Evolutionary conservation across 257 asterid genomes (phyloP).

Genomic region (Phtheirospermum japonicum): DNA sequence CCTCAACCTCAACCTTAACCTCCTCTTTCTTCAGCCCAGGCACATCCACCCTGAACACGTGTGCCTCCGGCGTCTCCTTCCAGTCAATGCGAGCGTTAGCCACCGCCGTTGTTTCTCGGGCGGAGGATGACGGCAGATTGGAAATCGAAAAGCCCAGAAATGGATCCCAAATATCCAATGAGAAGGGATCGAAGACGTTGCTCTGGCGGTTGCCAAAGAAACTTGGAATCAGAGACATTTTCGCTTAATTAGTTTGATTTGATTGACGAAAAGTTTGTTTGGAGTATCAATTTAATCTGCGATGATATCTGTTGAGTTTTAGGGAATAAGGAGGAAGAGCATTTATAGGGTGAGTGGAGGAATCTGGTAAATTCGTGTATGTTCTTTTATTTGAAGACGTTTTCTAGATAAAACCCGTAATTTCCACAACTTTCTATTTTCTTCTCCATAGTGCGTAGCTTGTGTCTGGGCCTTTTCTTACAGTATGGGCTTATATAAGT

Average conservation of each 20-base stretch:
- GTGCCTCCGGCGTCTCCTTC: constrained; percentile 11
- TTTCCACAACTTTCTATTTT: neutral
- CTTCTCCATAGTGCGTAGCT: too few species aligned
- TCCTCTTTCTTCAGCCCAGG: too few species aligned
- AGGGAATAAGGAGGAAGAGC: neutral
- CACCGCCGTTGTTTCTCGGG: neutral
- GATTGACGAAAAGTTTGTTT: neutral
- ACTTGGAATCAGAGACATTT: constrained; percentile 6
- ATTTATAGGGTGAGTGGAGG: neutral
- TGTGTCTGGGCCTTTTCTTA: too few species aligned
- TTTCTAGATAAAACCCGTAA: neutral
- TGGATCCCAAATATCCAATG: neutral
- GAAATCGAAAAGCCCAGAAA: constrained; percentile 1
- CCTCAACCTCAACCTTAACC: neutral
- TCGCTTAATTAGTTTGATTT: neutral
- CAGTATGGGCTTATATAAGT: too few species aligned
- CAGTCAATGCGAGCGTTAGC: neutral
- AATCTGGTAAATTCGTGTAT: neutral
- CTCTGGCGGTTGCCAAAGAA: neutral
- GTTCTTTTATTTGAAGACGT: neutral
- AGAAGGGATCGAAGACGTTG: constrained; percentile 2
- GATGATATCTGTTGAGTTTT: neutral
- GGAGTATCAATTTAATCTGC: neutral
- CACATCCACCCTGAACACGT: neutral
- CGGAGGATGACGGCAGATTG: neutral